phyloP scores from a whole-genome alignment of 2,329 filamentous ascomycete genomes.

The Botrytis hyacinthi region DNA sequence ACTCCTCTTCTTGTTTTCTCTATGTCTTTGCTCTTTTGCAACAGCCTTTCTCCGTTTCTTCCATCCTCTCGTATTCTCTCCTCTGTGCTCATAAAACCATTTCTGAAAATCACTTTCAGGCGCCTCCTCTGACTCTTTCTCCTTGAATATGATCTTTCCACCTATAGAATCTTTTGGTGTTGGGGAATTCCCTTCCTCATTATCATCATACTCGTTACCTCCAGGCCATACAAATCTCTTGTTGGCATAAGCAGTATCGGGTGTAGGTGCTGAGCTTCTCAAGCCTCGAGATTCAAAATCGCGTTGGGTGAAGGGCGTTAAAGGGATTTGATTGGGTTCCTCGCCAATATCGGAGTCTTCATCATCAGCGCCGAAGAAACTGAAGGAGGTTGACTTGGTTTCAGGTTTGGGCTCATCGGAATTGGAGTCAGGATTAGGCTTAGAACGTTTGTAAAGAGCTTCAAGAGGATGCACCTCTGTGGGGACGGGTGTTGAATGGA shows the following conservation, averaged over 20 bases:
- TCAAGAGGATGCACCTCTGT: slow-evolving; percentile 74
- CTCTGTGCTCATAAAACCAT: slow-evolving; percentile 67
- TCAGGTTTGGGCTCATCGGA: slow-evolving; percentile 31
- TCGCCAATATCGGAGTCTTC: slow-evolving; percentile 43
- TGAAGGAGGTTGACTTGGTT: slow-evolving; percentile 58
- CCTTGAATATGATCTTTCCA: slow-evolving; percentile 27
- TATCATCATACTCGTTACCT: slow-evolving; percentile 46
- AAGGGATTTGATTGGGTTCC: slow-evolving; percentile 53
- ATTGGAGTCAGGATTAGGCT: slow-evolving; percentile 43
- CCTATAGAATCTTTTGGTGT: background rate
- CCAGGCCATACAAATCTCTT: slow-evolving; percentile 58
- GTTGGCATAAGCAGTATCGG: slow-evolving; percentile 80
- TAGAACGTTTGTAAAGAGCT: slow-evolving; percentile 79
- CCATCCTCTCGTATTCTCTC: slow-evolving; percentile 65
- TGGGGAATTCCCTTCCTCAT: slow-evolving; percentile 40
- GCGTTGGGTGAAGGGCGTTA: slow-evolving; percentile 79
- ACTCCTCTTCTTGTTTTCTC: slow-evolving; percentile 58
- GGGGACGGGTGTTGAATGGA: slow-evolving; percentile 43
- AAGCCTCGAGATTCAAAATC: slow-evolving; percentile 73
- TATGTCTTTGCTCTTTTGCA: slow-evolving; percentile 64
- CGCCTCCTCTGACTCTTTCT: slow-evolving; percentile 24
- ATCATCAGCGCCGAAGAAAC: slow-evolving; percentile 67
- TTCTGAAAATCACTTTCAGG: slow-evolving; percentile 56
- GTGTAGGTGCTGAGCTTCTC: slow-evolving; percentile 91
- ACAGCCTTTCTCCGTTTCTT: slow-evolving; percentile 61